phyloP scores from a whole-genome alignment of 805 yeast genomes.

The Metschnikowia proteae region DNA sequence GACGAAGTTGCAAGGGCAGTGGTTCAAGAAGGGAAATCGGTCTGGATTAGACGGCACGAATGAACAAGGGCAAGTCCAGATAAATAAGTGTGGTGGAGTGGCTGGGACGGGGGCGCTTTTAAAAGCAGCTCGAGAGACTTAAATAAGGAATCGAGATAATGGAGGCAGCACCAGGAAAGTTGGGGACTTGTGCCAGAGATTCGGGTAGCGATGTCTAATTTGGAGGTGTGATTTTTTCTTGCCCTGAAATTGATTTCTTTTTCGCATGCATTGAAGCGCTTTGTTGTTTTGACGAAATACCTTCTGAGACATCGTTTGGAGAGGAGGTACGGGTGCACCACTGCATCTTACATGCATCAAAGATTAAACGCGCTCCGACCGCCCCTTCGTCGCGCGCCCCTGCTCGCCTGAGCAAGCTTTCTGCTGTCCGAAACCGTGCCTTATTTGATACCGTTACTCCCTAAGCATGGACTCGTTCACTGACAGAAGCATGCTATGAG shows the following conservation, averaged over 20 bases:
- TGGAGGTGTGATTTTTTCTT: background rate
- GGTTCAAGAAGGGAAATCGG: background rate
- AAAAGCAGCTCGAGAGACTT: too few relatives aligned
- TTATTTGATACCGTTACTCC: background rate
- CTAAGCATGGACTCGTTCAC: background rate
- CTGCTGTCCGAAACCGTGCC: background rate
- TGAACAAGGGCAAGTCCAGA: background rate
- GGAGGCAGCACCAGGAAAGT: too few relatives aligned
- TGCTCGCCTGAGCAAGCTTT: background rate
- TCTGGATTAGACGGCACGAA: background rate
- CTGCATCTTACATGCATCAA: background rate
- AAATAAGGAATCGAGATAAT: too few relatives aligned
- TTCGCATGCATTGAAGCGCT: background rate
- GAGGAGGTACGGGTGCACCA: background rate
- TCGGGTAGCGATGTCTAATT: too few relatives aligned
- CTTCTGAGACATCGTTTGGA: background rate
- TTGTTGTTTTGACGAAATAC: background rate
- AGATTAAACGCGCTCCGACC: background rate
- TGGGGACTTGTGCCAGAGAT: too few relatives aligned
- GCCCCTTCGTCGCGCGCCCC: conserved; percentile 1
- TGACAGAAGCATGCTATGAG: background rate
- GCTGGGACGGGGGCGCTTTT: background rate
- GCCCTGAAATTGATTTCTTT: background rate
- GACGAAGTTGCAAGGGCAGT: background rate
- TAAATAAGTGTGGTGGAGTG: background rate